Conservation (phyloP, 768 basidiomycete species). For the Pisolithus albus region DNA sequence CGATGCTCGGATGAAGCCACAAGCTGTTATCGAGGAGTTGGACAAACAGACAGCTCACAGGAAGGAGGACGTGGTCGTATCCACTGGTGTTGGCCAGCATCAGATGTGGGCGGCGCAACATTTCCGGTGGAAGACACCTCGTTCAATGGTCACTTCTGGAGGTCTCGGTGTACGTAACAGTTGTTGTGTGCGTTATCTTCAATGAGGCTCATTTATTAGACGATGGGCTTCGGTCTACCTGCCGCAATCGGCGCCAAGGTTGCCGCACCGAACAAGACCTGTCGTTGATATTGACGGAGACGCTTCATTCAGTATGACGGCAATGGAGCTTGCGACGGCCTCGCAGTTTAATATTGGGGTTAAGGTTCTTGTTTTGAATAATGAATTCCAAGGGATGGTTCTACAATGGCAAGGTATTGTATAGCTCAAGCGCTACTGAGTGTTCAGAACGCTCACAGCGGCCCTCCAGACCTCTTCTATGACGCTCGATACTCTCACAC, state of each 20-base stretch:
- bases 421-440: background rate
- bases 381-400: constrained; percentile 99
- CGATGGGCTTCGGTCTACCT: constrained; percentile 98
- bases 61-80: constrained; percentile 82
- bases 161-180: constrained; percentile 77
- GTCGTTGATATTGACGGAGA: constrained; percentile 98
- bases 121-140: constrained; percentile 85
- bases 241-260: constrained; percentile 96
- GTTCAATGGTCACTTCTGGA: constrained; percentile 87
- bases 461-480: constrained; percentile 78
- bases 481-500: constrained; percentile 96
- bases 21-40: constrained; percentile 93
- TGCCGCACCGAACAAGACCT: constrained; percentile 83
- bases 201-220: constrained; percentile 38
- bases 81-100: constrained; percentile 98
- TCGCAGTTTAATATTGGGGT: constrained; percentile 89
- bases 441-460: background rate
- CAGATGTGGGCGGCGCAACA: constrained; percentile 99
- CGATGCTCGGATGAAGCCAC: constrained; percentile 82
- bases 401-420: constrained; percentile 92
- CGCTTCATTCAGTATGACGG: constrained; percentile 98
- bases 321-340: constrained; percentile 97
- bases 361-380: constrained; percentile 89
- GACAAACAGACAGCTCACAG: constrained; percentile 68
- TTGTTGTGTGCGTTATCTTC: background rate